A percentile compares a stretch with the other conserved stretches of the same genome.
These are phyloP conservation scores for Spathaspora arborariae DNA, from an alignment of 805 yeast genomes.

Conservation along the genomic window DNA sequence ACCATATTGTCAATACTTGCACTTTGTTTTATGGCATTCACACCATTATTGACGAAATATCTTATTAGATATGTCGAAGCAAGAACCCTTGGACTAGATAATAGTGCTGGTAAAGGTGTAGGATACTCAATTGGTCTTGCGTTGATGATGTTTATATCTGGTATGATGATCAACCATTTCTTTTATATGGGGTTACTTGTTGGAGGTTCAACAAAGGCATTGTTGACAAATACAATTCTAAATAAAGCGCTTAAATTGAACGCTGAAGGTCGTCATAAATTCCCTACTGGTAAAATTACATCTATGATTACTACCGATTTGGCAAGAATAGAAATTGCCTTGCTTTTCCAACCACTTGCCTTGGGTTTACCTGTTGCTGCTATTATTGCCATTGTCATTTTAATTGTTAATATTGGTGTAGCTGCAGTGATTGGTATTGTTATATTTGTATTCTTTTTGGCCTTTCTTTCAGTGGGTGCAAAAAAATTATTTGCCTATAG, in stretches of 20 bases:
- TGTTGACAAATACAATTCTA: constrained; percentile 63
- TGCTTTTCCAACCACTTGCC: constrained; percentile 56
- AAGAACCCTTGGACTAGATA: constrained; percentile 16
- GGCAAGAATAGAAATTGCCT: constrained; percentile 68
- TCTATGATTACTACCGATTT: constrained; percentile 73
- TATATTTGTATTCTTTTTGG: constrained; percentile 44
- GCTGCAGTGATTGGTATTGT: constrained; percentile 62
- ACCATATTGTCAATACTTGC: background rate
- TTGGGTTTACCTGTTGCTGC: constrained; percentile 59
- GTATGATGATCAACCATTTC: constrained; percentile 46
- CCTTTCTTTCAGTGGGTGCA: constrained; percentile 40
- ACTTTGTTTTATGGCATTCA: constrained; percentile 7
- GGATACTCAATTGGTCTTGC: constrained; percentile 33
- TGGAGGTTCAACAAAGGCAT: constrained; percentile 65
- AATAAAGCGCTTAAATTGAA: constrained; percentile 60
- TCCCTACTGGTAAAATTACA: constrained; percentile 64
- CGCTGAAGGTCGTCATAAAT: constrained; percentile 50
- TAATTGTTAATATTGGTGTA: constrained; percentile 63
- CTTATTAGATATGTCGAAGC: constrained; percentile 28
- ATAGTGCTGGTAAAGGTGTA: constrained; percentile 21
- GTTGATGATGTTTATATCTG: constrained; percentile 10
- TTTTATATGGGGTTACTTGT: constrained; percentile 53
- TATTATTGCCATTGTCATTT: constrained; percentile 55
- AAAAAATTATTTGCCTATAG: constrained; percentile 51
- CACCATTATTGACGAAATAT: constrained; percentile 24